Percentiles rank a stretch among this genome's conserved stretches.
These are phyloP conservation scores for Hyphopichia khmerensis DNA, from an alignment of 1,139 yeast species.

Conservation along the genomic window DNA sequence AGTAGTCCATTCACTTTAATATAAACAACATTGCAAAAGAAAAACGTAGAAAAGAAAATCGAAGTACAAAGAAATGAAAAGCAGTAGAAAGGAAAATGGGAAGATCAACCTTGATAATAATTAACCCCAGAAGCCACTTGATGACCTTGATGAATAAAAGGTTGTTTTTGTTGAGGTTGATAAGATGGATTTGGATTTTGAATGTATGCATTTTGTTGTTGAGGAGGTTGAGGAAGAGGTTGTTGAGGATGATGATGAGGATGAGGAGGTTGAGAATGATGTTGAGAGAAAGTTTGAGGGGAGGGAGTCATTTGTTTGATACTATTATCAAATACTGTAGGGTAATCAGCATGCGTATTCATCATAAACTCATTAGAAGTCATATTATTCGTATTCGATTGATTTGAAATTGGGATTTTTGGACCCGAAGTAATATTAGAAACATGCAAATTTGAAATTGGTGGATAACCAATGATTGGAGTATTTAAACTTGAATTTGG, in stretches of 20 bases:
- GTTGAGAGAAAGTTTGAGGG: neutral
- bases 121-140: neutral
- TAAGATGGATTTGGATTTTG: neutral
- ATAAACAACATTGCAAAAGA: too few species aligned
- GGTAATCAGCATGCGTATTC: neutral
- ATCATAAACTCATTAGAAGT: constrained; percentile 3
- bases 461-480: constrained; percentile 2
- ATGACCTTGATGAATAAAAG: neutral
- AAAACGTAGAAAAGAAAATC: neutral
- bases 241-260: neutral
- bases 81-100: too few species aligned
- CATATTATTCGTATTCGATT: neutral
- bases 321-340: neutral
- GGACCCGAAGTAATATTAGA: neutral
- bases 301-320: neutral
- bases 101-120: constrained; percentile 1
- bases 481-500: neutral
- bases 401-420: neutral
- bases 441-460: constrained; percentile 1
- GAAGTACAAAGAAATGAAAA: too few species aligned
- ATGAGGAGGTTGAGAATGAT: neutral
- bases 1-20: too few species aligned
- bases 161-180: constrained; percentile 1
- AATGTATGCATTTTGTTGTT: neutral
- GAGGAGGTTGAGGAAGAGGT: neutral